Evolutionary conservation across 176 grass and related monocot genomes (phyloP).

Genomic region (Triticum dicoccoides): DNA sequence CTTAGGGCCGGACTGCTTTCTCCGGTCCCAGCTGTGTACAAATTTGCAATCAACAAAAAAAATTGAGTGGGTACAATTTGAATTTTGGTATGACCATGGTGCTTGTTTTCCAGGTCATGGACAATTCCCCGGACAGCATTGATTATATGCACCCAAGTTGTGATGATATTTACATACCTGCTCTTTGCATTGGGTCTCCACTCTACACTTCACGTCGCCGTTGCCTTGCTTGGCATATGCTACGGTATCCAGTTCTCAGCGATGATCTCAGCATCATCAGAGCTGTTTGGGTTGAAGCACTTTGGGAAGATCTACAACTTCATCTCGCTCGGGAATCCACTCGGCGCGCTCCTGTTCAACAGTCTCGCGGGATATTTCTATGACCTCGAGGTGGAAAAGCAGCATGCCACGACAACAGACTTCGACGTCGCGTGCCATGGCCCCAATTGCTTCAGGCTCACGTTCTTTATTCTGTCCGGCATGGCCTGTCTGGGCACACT

Average conservation of each 20-base stretch:
- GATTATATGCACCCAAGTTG: constrained; percentile 66
- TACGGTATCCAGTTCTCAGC: constrained; percentile 74
- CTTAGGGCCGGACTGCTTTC: not conserved
- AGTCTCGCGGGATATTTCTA: constrained; percentile 79
- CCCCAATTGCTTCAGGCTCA: constrained; percentile 73
- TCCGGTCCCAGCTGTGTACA: not conserved
- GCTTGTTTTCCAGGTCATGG: constrained; percentile 64
- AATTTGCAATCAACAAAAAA: not conserved
- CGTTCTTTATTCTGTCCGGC: constrained; percentile 65
- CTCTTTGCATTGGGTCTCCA: constrained; percentile 56
- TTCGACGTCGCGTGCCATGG: constrained; percentile 68
- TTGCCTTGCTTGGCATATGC: constrained; percentile 64
- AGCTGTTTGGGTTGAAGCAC: constrained; percentile 89
- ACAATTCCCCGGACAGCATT: constrained; percentile 66
- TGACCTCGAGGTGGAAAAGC: constrained; percentile 60
- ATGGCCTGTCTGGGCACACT: constrained; percentile 64
- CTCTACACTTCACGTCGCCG: constrained; percentile 50
- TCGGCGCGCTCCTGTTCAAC: constrained; percentile 73
- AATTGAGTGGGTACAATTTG: not conserved
- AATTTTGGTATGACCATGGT: not conserved
- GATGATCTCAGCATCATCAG: constrained; percentile 77
- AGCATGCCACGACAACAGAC: constrained; percentile 17
- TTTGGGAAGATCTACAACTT: constrained; percentile 87
- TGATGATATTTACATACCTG: constrained; percentile 79
- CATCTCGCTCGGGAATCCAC: constrained; percentile 67